A percentile compares a stretch with the other conserved stretches of the same genome.
phyloP scores from a whole-genome alignment of 2,329 filamentous ascomycete species.

The Lachnellula occidentalis region DNA sequence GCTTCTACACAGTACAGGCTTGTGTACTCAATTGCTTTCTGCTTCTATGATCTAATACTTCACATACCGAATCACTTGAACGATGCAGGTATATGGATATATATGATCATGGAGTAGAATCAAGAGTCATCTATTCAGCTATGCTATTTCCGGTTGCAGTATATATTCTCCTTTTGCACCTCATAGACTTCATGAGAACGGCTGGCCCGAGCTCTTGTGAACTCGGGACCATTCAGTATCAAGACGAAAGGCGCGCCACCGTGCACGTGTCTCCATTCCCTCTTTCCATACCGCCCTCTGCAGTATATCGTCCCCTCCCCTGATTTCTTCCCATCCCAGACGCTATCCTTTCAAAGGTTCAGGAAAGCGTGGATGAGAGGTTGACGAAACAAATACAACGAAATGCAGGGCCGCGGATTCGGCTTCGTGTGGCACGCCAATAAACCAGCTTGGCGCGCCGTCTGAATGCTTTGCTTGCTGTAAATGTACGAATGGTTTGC shows the following conservation, averaged over 20 bases:
- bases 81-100: neutral
- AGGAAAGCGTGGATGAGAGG: conserved; percentile 14
- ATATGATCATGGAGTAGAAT: conserved; percentile 6
- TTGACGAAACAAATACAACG: conserved; percentile 17
- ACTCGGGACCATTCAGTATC: conserved; percentile 6
- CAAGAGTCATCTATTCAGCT: conserved; percentile 9
- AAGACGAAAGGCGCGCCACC: conserved; percentile 6
- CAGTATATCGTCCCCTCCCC: conserved; percentile 10
- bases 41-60: neutral
- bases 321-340: conserved; percentile 1
- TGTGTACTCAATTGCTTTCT: too few species aligned
- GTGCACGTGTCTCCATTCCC: conserved; percentile 5
- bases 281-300: conserved; percentile 7
- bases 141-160: conserved; percentile 5
- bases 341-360: conserved; percentile 2
- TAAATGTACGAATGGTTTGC: neutral
- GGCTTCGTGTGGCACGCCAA: conserved; percentile 25
- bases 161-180: neutral
- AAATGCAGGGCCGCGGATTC: conserved; percentile 28
- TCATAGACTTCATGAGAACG: conserved; percentile 2
- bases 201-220: conserved; percentile 6
- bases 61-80: neutral
- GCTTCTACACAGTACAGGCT: too few species aligned
- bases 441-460: conserved; percentile 22
- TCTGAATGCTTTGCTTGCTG: conserved; percentile 15